These are phyloP conservation scores for Farysia itapuensis DNA, from an alignment of 1,284 basidiomycete species.

Conservation along the genomic window DNA sequence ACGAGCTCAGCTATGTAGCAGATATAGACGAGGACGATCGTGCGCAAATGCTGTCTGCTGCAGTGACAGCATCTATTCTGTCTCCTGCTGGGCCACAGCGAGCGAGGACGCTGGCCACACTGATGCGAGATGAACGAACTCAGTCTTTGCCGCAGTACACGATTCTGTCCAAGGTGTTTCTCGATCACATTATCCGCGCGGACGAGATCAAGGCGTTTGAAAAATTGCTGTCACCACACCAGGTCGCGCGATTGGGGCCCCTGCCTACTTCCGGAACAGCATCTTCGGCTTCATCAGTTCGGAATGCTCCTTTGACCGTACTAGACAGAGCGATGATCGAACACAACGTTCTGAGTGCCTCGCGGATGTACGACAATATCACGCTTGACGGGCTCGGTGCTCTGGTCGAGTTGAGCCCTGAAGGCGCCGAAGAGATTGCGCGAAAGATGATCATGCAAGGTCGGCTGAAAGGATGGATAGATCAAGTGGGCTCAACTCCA, in stretches of 20 bases:
- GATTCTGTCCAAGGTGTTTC: constrained; percentile 94
- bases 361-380: constrained; percentile 64
- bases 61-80: constrained; percentile 93
- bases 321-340: constrained; percentile 96
- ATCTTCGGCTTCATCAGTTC: constrained; percentile 2
- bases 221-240: constrained; percentile 81
- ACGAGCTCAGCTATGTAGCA: constrained; percentile 69
- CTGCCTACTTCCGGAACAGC: constrained; percentile 3
- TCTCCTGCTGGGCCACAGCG: constrained; percentile 95
- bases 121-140: constrained; percentile 91
- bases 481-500: constrained; percentile 72
- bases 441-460: constrained; percentile 95
- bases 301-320: constrained; percentile 81
- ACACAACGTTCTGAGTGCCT: constrained; percentile 93
- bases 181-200: constrained; percentile 89
- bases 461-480: constrained; percentile 82
- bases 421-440: constrained; percentile 89
- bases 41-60: constrained; percentile 66
- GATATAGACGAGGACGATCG: constrained; percentile 44
- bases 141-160: constrained; percentile 76
- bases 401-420: constrained; percentile 47
- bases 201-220: constrained; percentile 88
- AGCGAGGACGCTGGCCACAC: constrained; percentile 82
- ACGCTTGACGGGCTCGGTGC: constrained; percentile 41
- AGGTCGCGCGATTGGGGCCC: constrained; percentile 78